Percentiles rank a stretch among this genome's conserved stretches.
phyloP scores from a whole-genome alignment of 768 basidiomycete species.

The Hygrophorus russula region DNA sequence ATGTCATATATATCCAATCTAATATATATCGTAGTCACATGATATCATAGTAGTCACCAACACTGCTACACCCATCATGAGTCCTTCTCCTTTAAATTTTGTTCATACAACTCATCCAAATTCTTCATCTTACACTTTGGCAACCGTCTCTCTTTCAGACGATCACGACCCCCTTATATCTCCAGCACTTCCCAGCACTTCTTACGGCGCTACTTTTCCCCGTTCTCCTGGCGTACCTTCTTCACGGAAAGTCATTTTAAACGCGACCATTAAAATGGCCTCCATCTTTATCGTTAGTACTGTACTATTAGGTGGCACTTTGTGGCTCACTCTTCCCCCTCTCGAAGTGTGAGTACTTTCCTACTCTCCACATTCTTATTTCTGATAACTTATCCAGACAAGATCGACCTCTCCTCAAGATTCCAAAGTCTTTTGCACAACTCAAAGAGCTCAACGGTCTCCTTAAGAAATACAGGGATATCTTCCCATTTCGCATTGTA shows the following conservation, averaged over 20 bases:
- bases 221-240: conserved; percentile 29
- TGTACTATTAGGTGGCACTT: conserved; percentile 55
- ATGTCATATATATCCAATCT: too few relatives aligned
- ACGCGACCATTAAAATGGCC: conserved; percentile 78
- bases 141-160: conserved; percentile 31
- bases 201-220: conserved; percentile 43
- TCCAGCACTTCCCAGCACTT: conserved; percentile 23
- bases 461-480: conserved; percentile 85
- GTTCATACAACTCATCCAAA: conserved; percentile 8
- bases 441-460: conserved; percentile 77
- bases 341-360: conserved; percentile 54
- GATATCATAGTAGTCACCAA: neutral
- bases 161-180: conserved; percentile 31
- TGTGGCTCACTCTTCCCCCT: conserved; percentile 76
- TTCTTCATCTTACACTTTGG: conserved; percentile 49
- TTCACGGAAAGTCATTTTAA: conserved; percentile 52
- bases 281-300: conserved; percentile 64
- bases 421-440: conserved; percentile 84
- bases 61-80: conserved; percentile 12
- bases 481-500: conserved; percentile 77
- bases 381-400: conserved; percentile 29
- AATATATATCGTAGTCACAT: neutral
- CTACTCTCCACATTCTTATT: conserved; percentile 1
- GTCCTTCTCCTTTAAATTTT: conserved; percentile 6
- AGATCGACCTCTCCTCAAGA: conserved; percentile 64